phyloP scores from a whole-genome alignment of 225 moss, liverwort and hornwort species.

The Thuidium tamariscinum region DNA sequence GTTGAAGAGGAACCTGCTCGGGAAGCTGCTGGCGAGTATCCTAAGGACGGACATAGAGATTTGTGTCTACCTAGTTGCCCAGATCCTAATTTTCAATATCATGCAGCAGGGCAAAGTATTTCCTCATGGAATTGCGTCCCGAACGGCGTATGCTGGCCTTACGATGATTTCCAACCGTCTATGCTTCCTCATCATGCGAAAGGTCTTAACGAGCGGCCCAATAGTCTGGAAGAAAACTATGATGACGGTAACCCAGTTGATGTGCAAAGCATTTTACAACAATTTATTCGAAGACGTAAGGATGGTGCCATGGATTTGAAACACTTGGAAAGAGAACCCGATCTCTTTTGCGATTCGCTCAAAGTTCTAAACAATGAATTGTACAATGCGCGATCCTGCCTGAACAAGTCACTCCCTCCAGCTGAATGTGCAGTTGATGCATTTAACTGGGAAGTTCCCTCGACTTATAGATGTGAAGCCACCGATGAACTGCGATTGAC shows the following conservation, averaged over 20 bases:
- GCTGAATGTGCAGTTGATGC: background rate
- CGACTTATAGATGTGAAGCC: background rate
- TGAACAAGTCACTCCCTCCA: background rate
- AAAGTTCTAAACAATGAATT: background rate
- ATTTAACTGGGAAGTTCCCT: background rate
- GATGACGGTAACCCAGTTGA: background rate
- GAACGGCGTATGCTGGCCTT: constrained; percentile 1
- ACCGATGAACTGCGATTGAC: constrained; percentile 1
- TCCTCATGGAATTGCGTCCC: background rate
- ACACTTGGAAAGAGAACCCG: background rate
- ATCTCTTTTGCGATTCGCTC: background rate
- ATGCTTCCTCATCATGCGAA: background rate
- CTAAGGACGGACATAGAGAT: background rate
- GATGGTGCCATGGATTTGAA: background rate
- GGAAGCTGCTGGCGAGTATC: background rate
- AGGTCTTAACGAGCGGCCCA: background rate
- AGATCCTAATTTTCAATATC: background rate
- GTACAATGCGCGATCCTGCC: background rate
- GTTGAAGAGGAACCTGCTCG: background rate
- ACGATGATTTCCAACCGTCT: background rate
- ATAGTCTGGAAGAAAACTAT: background rate
- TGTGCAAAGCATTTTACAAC: constrained; percentile 4
- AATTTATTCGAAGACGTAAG: constrained; percentile 15
- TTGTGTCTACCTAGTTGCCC: background rate
- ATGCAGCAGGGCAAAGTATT: background rate